A percentile compares a stretch with the other conserved stretches of the same genome.
These are phyloP conservation scores for Hibiscus mutabilis DNA, from an alignment of 345 rosid genomes.

Conservation along the genomic window DNA sequence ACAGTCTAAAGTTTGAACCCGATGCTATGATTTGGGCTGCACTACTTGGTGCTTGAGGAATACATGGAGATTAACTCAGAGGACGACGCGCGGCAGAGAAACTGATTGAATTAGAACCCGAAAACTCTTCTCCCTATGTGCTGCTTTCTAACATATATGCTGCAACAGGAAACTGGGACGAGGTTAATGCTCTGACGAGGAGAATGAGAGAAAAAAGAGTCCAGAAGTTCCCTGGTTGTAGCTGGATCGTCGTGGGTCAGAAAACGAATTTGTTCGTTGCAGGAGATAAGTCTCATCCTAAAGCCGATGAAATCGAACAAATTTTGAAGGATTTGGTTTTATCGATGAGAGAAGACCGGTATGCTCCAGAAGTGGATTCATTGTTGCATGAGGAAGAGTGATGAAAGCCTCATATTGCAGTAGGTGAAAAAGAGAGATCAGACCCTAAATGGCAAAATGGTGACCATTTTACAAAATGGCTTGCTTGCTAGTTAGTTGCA, in stretches of 20 bases:
- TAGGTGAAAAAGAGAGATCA: not conserved
- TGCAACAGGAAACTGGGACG: conserved; percentile 71
- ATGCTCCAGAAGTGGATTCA: conserved; percentile 20
- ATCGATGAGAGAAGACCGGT: conserved; percentile 28
- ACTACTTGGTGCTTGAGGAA: conserved; percentile 79
- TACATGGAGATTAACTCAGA: conserved; percentile 73
- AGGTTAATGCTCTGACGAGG: conserved; percentile 62
- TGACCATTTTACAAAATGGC: too few relatives aligned
- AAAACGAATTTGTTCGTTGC: conserved; percentile 54
- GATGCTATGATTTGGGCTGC: conserved; percentile 84
- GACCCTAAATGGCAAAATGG: too few relatives aligned
- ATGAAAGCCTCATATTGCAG: not conserved
- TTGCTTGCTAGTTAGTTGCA: too few relatives aligned
- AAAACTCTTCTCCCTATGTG: conserved; percentile 70
- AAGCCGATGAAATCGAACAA: conserved; percentile 30
- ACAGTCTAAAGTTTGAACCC: conserved; percentile 45
- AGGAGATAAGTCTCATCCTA: conserved; percentile 66
- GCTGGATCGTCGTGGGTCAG: conserved; percentile 72
- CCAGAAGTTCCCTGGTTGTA: conserved; percentile 73
- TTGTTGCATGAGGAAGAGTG: conserved; percentile 19
- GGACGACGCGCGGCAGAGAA: conserved; percentile 67
- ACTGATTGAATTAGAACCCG: conserved; percentile 69
- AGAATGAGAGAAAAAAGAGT: conserved; percentile 76
- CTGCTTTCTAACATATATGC: conserved; percentile 84
- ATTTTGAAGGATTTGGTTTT: conserved; percentile 39